Percentiles rank a stretch among this genome's conserved stretches.
phyloP scores from a whole-genome alignment of 2,329 filamentous ascomycete species.

The Echinosphaeria canescens region DNA sequence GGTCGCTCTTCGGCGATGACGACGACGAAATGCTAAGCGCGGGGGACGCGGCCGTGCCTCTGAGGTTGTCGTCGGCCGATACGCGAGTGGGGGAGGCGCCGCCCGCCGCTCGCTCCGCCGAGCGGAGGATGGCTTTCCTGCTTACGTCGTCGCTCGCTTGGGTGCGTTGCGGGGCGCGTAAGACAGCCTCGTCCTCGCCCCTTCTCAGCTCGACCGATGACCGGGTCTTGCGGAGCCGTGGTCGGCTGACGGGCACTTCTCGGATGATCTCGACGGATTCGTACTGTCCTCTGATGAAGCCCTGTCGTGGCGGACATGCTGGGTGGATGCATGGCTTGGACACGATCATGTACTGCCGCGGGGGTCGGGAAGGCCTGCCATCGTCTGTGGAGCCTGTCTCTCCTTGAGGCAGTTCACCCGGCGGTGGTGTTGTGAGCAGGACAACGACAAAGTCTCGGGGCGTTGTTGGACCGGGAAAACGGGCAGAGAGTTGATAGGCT shows the following conservation, averaged over 20 bases:
- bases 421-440: slow-evolving; percentile 38
- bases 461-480: slow-evolving; percentile 76
- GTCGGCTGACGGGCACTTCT: slow-evolving; percentile 43
- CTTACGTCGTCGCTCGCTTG: too few species aligned
- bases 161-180: too few species aligned
- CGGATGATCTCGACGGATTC: slow-evolving; percentile 84
- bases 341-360: slow-evolving; percentile 65
- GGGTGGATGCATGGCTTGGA: slow-evolving; percentile 69
- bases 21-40: too few species aligned
- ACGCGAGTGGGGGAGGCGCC: too few species aligned
- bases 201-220: slow-evolving; percentile 20
- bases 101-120: slow-evolving; percentile 10
- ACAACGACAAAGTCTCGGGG: slow-evolving; percentile 76
- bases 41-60: not conserved
- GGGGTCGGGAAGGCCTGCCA: slow-evolving; percentile 17
- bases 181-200: too few species aligned
- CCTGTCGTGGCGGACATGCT: slow-evolving; percentile 43
- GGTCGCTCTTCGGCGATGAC: too few species aligned
- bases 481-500: slow-evolving; percentile 73
- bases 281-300: slow-evolving; percentile 68
- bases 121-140: slow-evolving; percentile 20
- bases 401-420: too few species aligned
- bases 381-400: slow-evolving; percentile 4
- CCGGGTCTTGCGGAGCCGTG: slow-evolving; percentile 15
- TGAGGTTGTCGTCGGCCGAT: slow-evolving; percentile 1